Conservation (phyloP, 768 basidiomycete genomes). For the Coprinellus micaceus region DNA sequence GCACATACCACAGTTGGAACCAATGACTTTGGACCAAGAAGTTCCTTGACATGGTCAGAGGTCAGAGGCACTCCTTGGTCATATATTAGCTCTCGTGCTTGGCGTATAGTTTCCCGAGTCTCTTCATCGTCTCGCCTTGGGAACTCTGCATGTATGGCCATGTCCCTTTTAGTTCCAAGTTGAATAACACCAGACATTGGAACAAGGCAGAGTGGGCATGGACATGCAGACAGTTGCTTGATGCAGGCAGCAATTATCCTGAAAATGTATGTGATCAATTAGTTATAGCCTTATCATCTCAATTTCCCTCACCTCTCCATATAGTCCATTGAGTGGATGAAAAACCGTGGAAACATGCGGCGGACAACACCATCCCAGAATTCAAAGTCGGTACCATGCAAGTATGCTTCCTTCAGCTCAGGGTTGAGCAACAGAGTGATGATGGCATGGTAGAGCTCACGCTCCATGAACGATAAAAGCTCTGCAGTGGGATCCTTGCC, state of each 20-base stretch:
- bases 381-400: slow-evolving; percentile 26
- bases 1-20: slow-evolving; percentile 14
- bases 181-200: slow-evolving; percentile 21
- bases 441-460: slow-evolving; percentile 25
- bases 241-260: slow-evolving; percentile 34
- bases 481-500: background rate
- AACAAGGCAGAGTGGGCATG: slow-evolving; percentile 37
- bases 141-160: background rate
- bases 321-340: slow-evolving; percentile 36
- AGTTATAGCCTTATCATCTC: background rate
- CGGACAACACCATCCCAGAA: slow-evolving; percentile 29
- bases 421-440: slow-evolving; percentile 28
- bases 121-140: slow-evolving; percentile 9
- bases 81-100: slow-evolving; percentile 7
- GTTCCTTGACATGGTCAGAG: background rate
- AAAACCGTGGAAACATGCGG: slow-evolving; percentile 28
- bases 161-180: slow-evolving; percentile 25
- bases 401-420: slow-evolving; percentile 29
- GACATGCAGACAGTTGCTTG: slow-evolving; percentile 25
- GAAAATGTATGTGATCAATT: background rate
- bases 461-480: slow-evolving; percentile 1
- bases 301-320: slow-evolving; percentile 33
- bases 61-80: slow-evolving; percentile 5
- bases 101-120: background rate
- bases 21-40: slow-evolving; percentile 7